Conservation (phyloP, 2,329 filamentous ascomycete species). For the Ceratocystis albifundus region DNA sequence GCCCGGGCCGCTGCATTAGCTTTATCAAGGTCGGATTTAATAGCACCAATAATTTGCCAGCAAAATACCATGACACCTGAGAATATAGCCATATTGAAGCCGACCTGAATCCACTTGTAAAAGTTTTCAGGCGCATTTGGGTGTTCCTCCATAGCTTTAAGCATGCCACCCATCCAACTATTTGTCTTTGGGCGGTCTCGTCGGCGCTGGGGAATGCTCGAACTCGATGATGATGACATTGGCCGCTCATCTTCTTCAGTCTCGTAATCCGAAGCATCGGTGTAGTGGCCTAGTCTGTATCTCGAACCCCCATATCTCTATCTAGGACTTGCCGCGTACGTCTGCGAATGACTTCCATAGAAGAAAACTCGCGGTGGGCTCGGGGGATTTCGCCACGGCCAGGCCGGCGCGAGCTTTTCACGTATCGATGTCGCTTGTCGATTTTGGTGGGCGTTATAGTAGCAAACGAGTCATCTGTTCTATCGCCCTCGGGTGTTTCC, state of each 20-base stretch:
- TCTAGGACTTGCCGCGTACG: conserved; percentile 43
- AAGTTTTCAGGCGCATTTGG: conserved; percentile 48
- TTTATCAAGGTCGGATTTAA: conserved; percentile 62
- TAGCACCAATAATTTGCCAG: conserved; percentile 56
- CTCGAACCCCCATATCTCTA: conserved; percentile 42
- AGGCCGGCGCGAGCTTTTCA: conserved; percentile 34
- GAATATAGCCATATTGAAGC: conserved; percentile 54
- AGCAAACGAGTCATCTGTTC: conserved; percentile 23
- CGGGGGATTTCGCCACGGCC: conserved; percentile 55
- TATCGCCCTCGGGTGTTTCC: conserved; percentile 24
- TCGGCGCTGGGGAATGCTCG: conserved; percentile 25
- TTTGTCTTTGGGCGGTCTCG: conserved; percentile 20
- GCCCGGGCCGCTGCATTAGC: conserved; percentile 58
- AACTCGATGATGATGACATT: conserved; percentile 16
- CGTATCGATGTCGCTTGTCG: conserved; percentile 38
- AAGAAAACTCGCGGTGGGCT: conserved; percentile 33
- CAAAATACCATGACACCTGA: conserved; percentile 50
- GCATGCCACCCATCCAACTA: conserved; percentile 35
- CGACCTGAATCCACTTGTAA: conserved; percentile 47
- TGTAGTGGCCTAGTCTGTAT: conserved; percentile 29
- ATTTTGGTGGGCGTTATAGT: conserved; percentile 39
- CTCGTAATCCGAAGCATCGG: conserved; percentile 39
- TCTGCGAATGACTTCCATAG: conserved; percentile 41
- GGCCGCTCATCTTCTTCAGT: conserved; percentile 34
- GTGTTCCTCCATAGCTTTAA: conserved; percentile 44